phyloP scores from a whole-genome alignment of 352 stramenopile species.

The Globisporangium alternatum region DNA sequence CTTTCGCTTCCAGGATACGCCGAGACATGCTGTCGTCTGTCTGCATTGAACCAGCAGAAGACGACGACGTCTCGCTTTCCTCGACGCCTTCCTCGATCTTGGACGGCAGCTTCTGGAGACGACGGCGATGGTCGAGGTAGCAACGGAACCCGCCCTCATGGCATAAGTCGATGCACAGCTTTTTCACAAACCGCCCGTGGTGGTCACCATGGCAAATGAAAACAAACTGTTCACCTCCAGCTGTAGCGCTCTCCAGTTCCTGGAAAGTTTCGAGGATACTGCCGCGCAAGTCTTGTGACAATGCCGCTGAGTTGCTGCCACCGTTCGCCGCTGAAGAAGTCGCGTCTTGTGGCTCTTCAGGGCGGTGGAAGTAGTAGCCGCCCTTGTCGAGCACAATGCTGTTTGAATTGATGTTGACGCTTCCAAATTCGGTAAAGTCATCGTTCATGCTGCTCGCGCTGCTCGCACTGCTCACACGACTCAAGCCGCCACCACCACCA shows the following conservation, averaged over 20 bases:
- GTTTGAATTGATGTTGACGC: constrained; percentile 36
- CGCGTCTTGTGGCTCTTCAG: constrained; percentile 17
- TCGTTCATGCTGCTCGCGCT: constrained; percentile 52
- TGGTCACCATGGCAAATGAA: constrained; percentile 83
- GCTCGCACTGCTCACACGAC: constrained; percentile 44
- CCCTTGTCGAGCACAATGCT: constrained; percentile 65
- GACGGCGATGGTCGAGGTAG: constrained; percentile 60
- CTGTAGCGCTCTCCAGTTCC: constrained; percentile 46
- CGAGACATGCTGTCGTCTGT: constrained; percentile 55
- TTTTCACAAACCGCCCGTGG: constrained; percentile 67
- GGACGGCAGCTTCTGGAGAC: constrained; percentile 20
- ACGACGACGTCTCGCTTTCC: constrained; percentile 20
- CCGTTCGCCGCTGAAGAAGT: not conserved
- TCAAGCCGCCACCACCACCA: constrained; percentile 27
- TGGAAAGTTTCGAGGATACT: constrained; percentile 63
- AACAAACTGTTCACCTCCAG: constrained; percentile 69
- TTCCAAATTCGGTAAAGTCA: constrained; percentile 26
- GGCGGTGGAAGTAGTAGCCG: constrained; percentile 70
- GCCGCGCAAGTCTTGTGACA: constrained; percentile 24
- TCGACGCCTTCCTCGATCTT: constrained; percentile 16
- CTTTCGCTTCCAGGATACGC: constrained; percentile 77
- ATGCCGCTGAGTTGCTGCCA: constrained; percentile 16
- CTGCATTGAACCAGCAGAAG: constrained; percentile 4
- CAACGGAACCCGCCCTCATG: constrained; percentile 61
- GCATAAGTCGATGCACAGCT: constrained; percentile 67